Base-by-base conservation (phyloP, 305 asterid species). In the Solanum hybrid region DNA sequence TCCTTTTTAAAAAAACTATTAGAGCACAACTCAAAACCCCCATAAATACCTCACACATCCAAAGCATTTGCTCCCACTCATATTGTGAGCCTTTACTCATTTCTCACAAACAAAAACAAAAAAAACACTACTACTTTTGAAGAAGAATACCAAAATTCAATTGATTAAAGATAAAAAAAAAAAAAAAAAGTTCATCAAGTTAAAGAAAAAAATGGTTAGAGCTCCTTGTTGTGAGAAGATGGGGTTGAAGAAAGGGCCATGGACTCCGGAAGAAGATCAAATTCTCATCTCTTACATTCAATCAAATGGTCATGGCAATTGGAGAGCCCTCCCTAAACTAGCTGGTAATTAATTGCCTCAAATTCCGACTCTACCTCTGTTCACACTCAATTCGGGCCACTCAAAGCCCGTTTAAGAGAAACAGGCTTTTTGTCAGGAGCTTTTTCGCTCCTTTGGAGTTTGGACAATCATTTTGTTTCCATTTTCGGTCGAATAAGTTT, bases 181-280 rank as follows among this genome's bases (percentile, higher is more conserved):
- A 56, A 5, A 78, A 27, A 86, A 46, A 60, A 60, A 22, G 3
- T 3, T 60, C 27, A 60, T 60, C 12, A 22, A 60, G 2, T 60
- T 60, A 2, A 60, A 8, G 24, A 17, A 56, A 35, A 76, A 79
- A 90, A 97, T 97, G 99, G 98, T 89, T 90, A 95, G 98, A 92
- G 98, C 96, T 90, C 99, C 98, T 16, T 95, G 98, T 91, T 96
- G 99, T 93, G 98, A 97, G 86, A 97, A 96, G 90, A 94, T 94
- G 95, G 99, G 98, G 56, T 91, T 95, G 88, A 97, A 96, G 93
- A 96, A 92, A 93, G 99, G 99, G 72, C 97, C 99, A 6, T 97
- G 98, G 99, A 94, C 95, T 90, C 94, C 96, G 7, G 97, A 97
- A 64, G 99, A 97, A 93, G 99, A 97, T 85, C 94, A 94, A 88